Evolutionary conservation across 805 yeast species (phyloP).

Genomic region (Komagataella mondaviorum): DNA sequence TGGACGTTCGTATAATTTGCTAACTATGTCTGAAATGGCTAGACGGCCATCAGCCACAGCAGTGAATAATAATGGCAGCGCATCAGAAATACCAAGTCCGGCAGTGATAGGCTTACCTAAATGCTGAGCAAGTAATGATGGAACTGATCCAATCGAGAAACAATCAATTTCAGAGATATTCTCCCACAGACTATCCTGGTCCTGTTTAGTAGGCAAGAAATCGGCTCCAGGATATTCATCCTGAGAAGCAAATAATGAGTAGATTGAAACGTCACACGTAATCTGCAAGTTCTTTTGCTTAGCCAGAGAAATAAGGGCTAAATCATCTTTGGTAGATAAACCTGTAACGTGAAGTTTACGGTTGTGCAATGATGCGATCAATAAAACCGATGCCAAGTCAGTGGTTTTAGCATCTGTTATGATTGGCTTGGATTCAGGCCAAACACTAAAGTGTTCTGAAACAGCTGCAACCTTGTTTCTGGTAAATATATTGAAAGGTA

Average conservation of each 20-base stretch:
- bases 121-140: slow-evolving; percentile 57
- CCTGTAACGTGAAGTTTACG: slow-evolving; percentile 83
- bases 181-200: slow-evolving; percentile 75
- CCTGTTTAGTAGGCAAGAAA: slow-evolving; percentile 69
- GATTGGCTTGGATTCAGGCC: slow-evolving; percentile 80
- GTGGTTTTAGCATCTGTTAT: slow-evolving; percentile 88
- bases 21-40: slow-evolving; percentile 57
- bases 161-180: slow-evolving; percentile 64
- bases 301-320: slow-evolving; percentile 73
- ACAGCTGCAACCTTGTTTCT: slow-evolving; percentile 64
- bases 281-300: slow-evolving; percentile 72
- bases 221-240: slow-evolving; percentile 57
- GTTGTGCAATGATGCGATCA: slow-evolving; percentile 78
- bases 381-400: slow-evolving; percentile 81
- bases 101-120: slow-evolving; percentile 46
- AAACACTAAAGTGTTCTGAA: slow-evolving; percentile 63
- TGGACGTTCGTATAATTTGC: slow-evolving; percentile 72
- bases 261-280: slow-evolving; percentile 81
- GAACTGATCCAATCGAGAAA: slow-evolving; percentile 74
- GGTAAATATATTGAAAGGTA: slow-evolving; percentile 66
- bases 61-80: slow-evolving; percentile 66
- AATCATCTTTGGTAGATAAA: slow-evolving; percentile 68
- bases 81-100: slow-evolving; percentile 70
- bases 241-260: slow-evolving; percentile 63
- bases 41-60: slow-evolving; percentile 69